Conservation (phyloP, 2,329 filamentous ascomycete species). For the Orbilia brochopaga region DNA sequence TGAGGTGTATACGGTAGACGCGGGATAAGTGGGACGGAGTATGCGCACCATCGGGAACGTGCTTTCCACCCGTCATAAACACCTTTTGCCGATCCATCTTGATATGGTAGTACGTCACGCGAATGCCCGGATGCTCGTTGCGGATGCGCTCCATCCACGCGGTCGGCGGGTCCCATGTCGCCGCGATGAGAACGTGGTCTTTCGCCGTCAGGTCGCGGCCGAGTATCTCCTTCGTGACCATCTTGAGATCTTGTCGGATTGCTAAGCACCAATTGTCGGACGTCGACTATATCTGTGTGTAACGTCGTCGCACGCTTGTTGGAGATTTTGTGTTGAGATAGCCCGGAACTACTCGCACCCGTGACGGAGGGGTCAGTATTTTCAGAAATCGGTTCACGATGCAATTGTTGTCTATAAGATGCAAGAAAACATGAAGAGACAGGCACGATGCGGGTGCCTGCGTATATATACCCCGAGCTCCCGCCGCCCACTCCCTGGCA, state of each 20-base stretch:
- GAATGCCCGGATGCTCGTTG: conserved; percentile 31
- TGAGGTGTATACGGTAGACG: neutral
- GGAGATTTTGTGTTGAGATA: too few relatives aligned
- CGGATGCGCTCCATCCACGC: conserved; percentile 28
- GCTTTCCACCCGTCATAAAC: conserved; percentile 16
- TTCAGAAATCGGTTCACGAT: too few relatives aligned
- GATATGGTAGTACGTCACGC: conserved; percentile 27
- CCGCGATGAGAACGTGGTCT: conserved; percentile 30
- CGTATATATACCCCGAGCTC: too few relatives aligned
- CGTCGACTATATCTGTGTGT: too few relatives aligned
- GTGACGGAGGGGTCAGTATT: too few relatives aligned
- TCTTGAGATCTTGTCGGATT: neutral
- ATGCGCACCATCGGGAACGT: conserved; percentile 33
- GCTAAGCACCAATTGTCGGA: neutral
- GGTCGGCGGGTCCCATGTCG: conserved; percentile 23
- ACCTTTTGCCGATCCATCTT: conserved; percentile 20
- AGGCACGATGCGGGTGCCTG: too few relatives aligned
- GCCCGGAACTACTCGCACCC: too few relatives aligned
- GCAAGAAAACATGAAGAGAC: too few relatives aligned
- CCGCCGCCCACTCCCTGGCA: too few relatives aligned
- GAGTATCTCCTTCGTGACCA: conserved; percentile 43
- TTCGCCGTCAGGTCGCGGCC: conserved; percentile 30
- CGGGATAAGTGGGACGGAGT: neutral
- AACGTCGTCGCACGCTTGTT: too few relatives aligned
- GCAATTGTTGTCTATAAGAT: too few relatives aligned